Percentiles rank a stretch among this genome's conserved stretches.
These are phyloP conservation scores for Priceomyces fermenticarens DNA, from an alignment of 805 yeast genomes.

Conservation along the genomic window DNA sequence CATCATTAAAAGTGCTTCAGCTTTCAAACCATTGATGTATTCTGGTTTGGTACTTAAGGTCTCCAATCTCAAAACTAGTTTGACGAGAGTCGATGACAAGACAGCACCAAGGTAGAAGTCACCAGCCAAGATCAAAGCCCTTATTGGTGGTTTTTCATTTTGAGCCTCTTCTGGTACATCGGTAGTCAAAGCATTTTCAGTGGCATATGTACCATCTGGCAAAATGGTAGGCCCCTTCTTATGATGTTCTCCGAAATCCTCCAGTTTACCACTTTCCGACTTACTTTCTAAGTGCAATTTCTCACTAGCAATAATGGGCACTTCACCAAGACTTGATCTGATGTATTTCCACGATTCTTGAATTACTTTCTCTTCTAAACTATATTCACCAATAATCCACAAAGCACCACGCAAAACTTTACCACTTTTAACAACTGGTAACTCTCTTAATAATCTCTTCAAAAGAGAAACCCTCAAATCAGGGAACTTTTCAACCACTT, in stretches of 20 bases:
- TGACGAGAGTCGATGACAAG: slow-evolving; percentile 81
- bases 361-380: slow-evolving; percentile 65
- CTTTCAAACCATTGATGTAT: slow-evolving; percentile 77
- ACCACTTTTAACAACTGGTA: slow-evolving; percentile 74
- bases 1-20: slow-evolving; percentile 91
- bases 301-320: slow-evolving; percentile 83
- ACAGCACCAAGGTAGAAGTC: slow-evolving; percentile 91
- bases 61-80: slow-evolving; percentile 75
- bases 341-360: slow-evolving; percentile 85
- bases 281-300: slow-evolving; percentile 15
- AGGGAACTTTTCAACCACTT: slow-evolving; percentile 90
- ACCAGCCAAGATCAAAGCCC: slow-evolving; percentile 78
- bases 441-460: slow-evolving; percentile 55
- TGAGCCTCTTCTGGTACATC: slow-evolving; percentile 28
- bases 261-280: neutral
- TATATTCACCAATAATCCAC: slow-evolving; percentile 96
- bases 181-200: slow-evolving; percentile 77
- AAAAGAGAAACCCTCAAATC: slow-evolving; percentile 66
- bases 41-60: slow-evolving; percentile 52
- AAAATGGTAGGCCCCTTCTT: slow-evolving; percentile 73
- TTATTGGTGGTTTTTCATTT: slow-evolving; percentile 67
- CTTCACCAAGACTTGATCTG: slow-evolving; percentile 80
- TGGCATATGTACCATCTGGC: slow-evolving; percentile 99
- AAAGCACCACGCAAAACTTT: slow-evolving; percentile 90
- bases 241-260: slow-evolving; percentile 27